Conservation (phyloP, 352 stramenopile species). For the Peronospora tabacina region DNA sequence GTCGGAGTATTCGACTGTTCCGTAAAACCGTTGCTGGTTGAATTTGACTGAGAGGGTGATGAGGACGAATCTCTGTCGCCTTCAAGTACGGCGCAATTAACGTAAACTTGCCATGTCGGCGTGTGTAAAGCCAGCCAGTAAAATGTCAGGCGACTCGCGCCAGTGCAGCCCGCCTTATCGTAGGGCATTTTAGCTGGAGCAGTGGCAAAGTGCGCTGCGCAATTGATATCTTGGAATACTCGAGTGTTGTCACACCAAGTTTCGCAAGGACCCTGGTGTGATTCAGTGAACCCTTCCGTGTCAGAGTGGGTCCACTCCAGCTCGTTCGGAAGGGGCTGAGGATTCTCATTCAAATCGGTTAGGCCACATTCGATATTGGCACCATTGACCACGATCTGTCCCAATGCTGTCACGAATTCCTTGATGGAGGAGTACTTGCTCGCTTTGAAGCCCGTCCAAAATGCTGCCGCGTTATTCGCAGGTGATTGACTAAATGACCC, state of each 20-base stretch:
- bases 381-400: constrained; percentile 17
- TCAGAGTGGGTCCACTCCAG: constrained; percentile 33
- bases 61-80: constrained; percentile 5
- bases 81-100: constrained; percentile 28
- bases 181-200: constrained; percentile 32
- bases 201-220: constrained; percentile 27
- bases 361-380: constrained; percentile 25
- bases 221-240: constrained; percentile 37
- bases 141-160: constrained; percentile 27
- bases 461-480: constrained; percentile 21
- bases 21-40: neutral
- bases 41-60: neutral
- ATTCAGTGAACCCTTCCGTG: constrained; percentile 28
- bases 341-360: constrained; percentile 19
- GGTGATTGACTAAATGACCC: constrained; percentile 23
- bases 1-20: constrained; percentile 1
- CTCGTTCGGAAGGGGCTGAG: constrained; percentile 24
- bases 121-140: constrained; percentile 43
- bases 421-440: constrained; percentile 32
- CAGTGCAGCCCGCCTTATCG: constrained; percentile 23
- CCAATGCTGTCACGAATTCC: constrained; percentile 17
- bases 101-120: constrained; percentile 39
- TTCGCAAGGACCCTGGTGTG: constrained; percentile 40
- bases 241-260: constrained; percentile 39
- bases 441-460: constrained; percentile 24